Percentiles rank a stretch among this genome's conserved stretches.
phyloP scores from a whole-genome alignment of 1,284 basidiomycete species.

The Coniferiporia weirii region DNA sequence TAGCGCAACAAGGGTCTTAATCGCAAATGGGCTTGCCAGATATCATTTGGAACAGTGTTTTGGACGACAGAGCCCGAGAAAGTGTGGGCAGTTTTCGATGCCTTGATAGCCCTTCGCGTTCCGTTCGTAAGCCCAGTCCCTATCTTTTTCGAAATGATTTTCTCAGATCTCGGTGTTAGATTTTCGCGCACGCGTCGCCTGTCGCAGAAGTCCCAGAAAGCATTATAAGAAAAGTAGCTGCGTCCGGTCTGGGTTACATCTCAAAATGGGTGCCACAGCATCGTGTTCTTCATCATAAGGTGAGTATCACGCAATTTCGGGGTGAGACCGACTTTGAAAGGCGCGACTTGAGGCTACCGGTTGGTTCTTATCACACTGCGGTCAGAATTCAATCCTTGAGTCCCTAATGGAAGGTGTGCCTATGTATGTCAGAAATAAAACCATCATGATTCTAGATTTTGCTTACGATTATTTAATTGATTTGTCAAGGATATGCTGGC shows the following conservation, averaged over 20 bases:
- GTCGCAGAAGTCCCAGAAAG: constrained; percentile 8
- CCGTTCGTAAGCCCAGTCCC: constrained; percentile 12
- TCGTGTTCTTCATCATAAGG: constrained; percentile 13
- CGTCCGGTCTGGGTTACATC: constrained; percentile 11
- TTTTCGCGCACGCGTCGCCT: constrained; percentile 10
- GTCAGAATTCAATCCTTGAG: constrained; percentile 17
- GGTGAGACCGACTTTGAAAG: neutral
- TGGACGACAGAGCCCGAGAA: constrained; percentile 15
- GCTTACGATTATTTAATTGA: neutral
- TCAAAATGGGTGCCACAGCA: constrained; percentile 19
- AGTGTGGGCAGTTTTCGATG: constrained; percentile 13
- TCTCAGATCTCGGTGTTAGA: neutral
- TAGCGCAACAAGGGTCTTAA: neutral
- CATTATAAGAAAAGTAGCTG: constrained; percentile 1
- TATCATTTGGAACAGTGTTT: constrained; percentile 18
- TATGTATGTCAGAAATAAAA: constrained; percentile 6
- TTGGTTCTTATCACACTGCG: constrained; percentile 18
- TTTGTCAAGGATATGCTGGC: constrained; percentile 25
- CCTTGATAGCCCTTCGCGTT: constrained; percentile 1
- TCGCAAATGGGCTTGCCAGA: neutral
- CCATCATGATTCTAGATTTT: neutral
- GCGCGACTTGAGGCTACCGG: constrained; percentile 13
- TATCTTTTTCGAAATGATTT: neutral
- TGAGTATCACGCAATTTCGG: neutral
- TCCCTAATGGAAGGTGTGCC: constrained; percentile 16